These are phyloP conservation scores for Acer campestre DNA, from an alignment of 345 rosid genomes.

Conservation along the genomic window DNA sequence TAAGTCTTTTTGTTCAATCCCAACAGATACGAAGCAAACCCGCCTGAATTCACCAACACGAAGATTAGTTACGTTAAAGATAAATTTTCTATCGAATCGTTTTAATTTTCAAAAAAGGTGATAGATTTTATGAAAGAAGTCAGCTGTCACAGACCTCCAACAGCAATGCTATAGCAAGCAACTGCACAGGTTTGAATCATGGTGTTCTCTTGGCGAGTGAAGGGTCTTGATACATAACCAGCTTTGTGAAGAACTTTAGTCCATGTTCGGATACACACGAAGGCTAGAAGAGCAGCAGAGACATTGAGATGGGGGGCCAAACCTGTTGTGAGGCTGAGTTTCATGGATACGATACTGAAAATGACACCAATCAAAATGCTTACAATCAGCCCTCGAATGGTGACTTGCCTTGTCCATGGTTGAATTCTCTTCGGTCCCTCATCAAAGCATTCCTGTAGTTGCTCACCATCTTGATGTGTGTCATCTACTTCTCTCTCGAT, in stretches of 20 bases:
- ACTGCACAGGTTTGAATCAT: slow-evolving; percentile 96
- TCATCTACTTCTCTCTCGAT: slow-evolving; percentile 20
- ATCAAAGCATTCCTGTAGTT: not conserved
- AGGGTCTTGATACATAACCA: slow-evolving; percentile 67
- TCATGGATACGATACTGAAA: slow-evolving; percentile 87
- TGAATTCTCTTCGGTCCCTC: slow-evolving; percentile 34
- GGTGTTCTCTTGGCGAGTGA: slow-evolving; percentile 89
- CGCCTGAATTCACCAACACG: slow-evolving; percentile 52
- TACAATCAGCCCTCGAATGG: slow-evolving; percentile 68
- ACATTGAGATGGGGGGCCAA: slow-evolving; percentile 76
- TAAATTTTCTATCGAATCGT: not conserved
- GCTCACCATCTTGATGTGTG: slow-evolving; percentile 9
- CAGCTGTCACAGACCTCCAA: slow-evolving; percentile 62
- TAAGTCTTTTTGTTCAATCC: slow-evolving; percentile 84
- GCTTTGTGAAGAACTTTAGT: slow-evolving; percentile 68
- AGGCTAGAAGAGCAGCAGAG: slow-evolving; percentile 92
- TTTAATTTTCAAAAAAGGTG: not conserved
- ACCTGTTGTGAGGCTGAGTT: slow-evolving; percentile 83
- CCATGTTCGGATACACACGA: slow-evolving; percentile 75
- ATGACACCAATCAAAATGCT: slow-evolving; percentile 73
- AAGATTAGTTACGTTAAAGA: not conserved
- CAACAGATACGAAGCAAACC: slow-evolving; percentile 92
- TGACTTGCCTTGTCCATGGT: slow-evolving; percentile 82
- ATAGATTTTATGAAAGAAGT: not conserved
- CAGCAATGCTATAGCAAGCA: slow-evolving; percentile 88